These are phyloP conservation scores for Xylaria cubensis DNA, from an alignment of 495 filamentous ascomycete genomes.

Conservation along the genomic window DNA sequence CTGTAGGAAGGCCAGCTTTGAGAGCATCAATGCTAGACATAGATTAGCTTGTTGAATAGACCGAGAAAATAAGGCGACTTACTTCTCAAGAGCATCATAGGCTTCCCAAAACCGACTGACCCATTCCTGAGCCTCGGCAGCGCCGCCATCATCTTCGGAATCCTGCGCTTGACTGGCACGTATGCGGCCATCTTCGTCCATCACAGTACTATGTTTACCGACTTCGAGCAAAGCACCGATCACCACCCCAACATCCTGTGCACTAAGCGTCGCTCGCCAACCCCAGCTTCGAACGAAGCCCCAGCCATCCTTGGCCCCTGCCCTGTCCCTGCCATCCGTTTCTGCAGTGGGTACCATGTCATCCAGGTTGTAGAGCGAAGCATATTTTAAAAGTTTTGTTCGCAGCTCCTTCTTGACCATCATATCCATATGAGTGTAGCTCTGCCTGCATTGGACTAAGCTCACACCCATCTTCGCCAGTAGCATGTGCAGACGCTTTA, in stretches of 20 bases:
- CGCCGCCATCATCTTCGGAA: constrained; percentile 50
- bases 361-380: constrained; percentile 87
- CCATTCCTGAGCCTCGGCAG: constrained; percentile 68
- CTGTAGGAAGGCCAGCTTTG: constrained; percentile 76
- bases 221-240: constrained; percentile 92
- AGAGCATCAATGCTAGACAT: constrained; percentile 70
- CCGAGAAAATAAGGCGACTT: constrained; percentile 40
- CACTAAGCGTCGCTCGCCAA: constrained; percentile 92
- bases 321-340: constrained; percentile 62
- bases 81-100: constrained; percentile 86
- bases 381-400: constrained; percentile 86
- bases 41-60: constrained; percentile 33
- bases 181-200: constrained; percentile 40
- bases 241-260: constrained; percentile 88
- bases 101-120: constrained; percentile 87
- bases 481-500: constrained; percentile 92
- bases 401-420: constrained; percentile 88
- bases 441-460: constrained; percentile 90
- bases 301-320: constrained; percentile 81
- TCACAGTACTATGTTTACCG: constrained; percentile 59
- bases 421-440: constrained; percentile 98
- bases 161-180: constrained; percentile 49
- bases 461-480: constrained; percentile 98
- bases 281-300: constrained; percentile 98
- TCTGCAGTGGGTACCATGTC: constrained; percentile 79